A percentile compares a stretch with the other conserved stretches of the same genome.
These are phyloP conservation scores for Phytopythium chamaehyphon DNA, from an alignment of 352 stramenopile genomes.

Conservation along the genomic window DNA sequence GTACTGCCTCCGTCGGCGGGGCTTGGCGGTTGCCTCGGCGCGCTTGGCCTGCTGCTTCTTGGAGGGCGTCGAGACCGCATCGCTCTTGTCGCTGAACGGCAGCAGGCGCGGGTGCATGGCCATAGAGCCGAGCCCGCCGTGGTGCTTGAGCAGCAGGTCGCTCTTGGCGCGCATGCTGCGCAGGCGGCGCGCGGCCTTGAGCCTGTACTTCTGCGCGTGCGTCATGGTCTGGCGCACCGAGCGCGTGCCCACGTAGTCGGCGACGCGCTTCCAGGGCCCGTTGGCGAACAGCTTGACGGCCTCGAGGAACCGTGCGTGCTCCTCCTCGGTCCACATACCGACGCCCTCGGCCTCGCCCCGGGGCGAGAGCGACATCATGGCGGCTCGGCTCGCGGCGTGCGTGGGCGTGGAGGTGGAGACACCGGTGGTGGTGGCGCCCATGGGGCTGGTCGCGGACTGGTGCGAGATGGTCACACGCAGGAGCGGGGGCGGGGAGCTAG, in stretches of 20 bases:
- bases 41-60: slow-evolving; percentile 1
- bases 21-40: not conserved
- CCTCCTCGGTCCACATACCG: slow-evolving; percentile 64
- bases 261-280: slow-evolving; percentile 68
- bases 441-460: slow-evolving; percentile 10
- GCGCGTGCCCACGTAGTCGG: slow-evolving; percentile 65
- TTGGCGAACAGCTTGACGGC: slow-evolving; percentile 71
- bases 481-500: not conserved
- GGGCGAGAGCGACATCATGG: slow-evolving; percentile 3
- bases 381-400: not conserved
- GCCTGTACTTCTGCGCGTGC: slow-evolving; percentile 72
- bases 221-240: slow-evolving; percentile 82
- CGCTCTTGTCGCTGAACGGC: slow-evolving; percentile 2
- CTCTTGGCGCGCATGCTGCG: slow-evolving; percentile 16
- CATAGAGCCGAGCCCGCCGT: not conserved
- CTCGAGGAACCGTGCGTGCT: slow-evolving; percentile 71
- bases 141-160: slow-evolving; percentile 5
- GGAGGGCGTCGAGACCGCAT: not conserved
- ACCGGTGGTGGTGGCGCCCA: slow-evolving; percentile 10
- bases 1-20: slow-evolving; percentile 1
- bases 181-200: slow-evolving; percentile 56
- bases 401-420: slow-evolving; percentile 1
- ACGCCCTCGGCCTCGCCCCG: slow-evolving; percentile 13
- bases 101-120: slow-evolving; percentile 2
- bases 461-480: slow-evolving; percentile 14